Percentiles rank a stretch among this genome's conserved stretches.
These are phyloP conservation scores for Thozetella sp. DNA, from an alignment of 495 filamentous ascomycete genomes.

Conservation along the genomic window DNA sequence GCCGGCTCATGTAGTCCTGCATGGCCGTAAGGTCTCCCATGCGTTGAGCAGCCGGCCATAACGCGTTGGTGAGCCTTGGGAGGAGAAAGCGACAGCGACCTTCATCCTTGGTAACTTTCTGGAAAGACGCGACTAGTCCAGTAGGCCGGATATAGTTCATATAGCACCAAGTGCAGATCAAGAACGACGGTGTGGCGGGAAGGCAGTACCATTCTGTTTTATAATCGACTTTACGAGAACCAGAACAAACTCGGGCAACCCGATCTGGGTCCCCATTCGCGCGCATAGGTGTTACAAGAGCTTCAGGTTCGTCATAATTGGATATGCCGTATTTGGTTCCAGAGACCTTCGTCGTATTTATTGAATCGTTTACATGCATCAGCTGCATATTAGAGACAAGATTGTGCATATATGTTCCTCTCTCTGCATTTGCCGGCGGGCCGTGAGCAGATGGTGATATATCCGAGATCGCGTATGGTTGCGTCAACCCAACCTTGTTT, in stretches of 20 bases:
- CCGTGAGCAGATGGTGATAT: not conserved
- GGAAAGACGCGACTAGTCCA: constrained; percentile 14
- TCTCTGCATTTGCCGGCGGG: not conserved
- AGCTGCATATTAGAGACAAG: not conserved
- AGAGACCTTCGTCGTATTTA: not conserved
- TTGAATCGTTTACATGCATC: not conserved
- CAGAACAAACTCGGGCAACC: not conserved
- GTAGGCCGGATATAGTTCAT: constrained; percentile 20
- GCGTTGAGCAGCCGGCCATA: not conserved
- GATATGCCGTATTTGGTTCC: not conserved
- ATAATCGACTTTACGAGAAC: constrained; percentile 3
- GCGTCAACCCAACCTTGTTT: not conserved
- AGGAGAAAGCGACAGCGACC: not conserved
- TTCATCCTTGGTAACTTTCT: not conserved
- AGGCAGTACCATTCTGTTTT: constrained; percentile 26
- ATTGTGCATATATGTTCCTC: not conserved
- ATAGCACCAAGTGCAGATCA: constrained; percentile 27
- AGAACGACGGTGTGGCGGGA: constrained; percentile 13
- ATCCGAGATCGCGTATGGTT: not conserved
- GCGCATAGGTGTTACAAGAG: not conserved
- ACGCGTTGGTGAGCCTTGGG: not conserved
- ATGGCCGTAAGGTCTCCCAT: constrained; percentile 7
- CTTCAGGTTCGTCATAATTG: not conserved
- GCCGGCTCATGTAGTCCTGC: constrained; percentile 8
- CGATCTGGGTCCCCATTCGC: not conserved